Percentiles rank a stretch among this genome's conserved stretches.
Conservation (phyloP, 352 stramenopile genomes). For the Globisporangium abappressorium region DNA sequence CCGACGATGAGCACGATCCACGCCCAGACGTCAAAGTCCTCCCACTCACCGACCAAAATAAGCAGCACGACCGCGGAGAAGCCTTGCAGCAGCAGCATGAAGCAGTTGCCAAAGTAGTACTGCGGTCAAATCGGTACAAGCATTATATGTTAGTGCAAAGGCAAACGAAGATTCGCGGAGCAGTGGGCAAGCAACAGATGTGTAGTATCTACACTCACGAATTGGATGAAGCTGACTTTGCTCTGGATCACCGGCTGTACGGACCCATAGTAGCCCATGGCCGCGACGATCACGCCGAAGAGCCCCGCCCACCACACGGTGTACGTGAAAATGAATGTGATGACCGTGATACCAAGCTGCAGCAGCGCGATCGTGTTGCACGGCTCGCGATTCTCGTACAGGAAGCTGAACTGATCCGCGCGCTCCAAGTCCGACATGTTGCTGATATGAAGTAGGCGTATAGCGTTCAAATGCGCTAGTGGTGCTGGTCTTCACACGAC, state of each 20-base stretch:
- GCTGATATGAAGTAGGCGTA: neutral
- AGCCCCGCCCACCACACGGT: constrained; percentile 77
- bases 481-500: neutral
- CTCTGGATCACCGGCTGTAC: constrained; percentile 81
- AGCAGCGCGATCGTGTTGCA: constrained; percentile 81
- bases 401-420: constrained; percentile 68
- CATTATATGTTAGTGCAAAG: neutral
- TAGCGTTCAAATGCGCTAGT: neutral
- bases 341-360: constrained; percentile 59
- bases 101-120: constrained; percentile 88
- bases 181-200: neutral
- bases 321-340: constrained; percentile 82
- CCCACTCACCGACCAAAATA: constrained; percentile 75
- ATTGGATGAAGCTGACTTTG: constrained; percentile 88
- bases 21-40: constrained; percentile 68
- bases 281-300: constrained; percentile 73
- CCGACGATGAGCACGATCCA: constrained; percentile 72
- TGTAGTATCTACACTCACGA: constrained; percentile 40
- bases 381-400: constrained; percentile 83
- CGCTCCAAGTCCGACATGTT: constrained; percentile 77
- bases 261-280: constrained; percentile 82
- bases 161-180: too few species aligned
- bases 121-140: constrained; percentile 16
- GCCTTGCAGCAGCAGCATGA: constrained; percentile 75
- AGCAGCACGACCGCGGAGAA: constrained; percentile 74